Base-by-base conservation (phyloP, 2,329 filamentous ascomycete species). In the Beauveria scarabaeidicola region DNA sequence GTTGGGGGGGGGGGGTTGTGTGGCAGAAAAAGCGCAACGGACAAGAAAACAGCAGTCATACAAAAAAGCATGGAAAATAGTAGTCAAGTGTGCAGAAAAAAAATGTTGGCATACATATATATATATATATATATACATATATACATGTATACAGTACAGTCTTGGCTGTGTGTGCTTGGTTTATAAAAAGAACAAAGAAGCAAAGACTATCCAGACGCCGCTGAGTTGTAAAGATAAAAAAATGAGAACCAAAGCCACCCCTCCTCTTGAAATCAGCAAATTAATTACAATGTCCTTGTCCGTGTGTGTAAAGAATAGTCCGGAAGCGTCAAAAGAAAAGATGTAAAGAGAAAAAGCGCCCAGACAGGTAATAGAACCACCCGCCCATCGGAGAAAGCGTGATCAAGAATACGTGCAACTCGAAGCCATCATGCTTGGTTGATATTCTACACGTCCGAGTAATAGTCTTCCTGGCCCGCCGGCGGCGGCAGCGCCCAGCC, bases 391-490 rank as follows among this genome's bases (percentile, higher is more conserved):
- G 44, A 21, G 47, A 61, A 55, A 25, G 36, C 17, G 40, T 41
- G 9, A 41, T 4, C 43, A 19, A 44, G n/a, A 15, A 19, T 21
- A 11, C 43, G n/a, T 19, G 43, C 10, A 48, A 58, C 59, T 36
- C 32, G 38, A 61, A 52, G n/a, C 44, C 43, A 59, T 17, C 32
- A 36, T 36, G 32, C 32, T 36, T 36, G 32, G 32, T 15, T 10
- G 32, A 36, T 32, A 8, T 17, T 36, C 29, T 67, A 83, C 61
- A 73, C 76, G 64, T 83, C 81, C 48, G 79, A 80, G 66, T 78
- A 81, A 65, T 82, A 84, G 61, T 82, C 80, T 40, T 84, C 81
- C 52, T 79, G 77, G 7, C 55, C 60, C 17, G 55, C 67, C 46
- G 70, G 69, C 60, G 69, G 71, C 58, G 74, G 72, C 64, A 68